phyloP scores from a whole-genome alignment of 805 yeast species.

The Schwanniomyces pseudopolymorphus region DNA sequence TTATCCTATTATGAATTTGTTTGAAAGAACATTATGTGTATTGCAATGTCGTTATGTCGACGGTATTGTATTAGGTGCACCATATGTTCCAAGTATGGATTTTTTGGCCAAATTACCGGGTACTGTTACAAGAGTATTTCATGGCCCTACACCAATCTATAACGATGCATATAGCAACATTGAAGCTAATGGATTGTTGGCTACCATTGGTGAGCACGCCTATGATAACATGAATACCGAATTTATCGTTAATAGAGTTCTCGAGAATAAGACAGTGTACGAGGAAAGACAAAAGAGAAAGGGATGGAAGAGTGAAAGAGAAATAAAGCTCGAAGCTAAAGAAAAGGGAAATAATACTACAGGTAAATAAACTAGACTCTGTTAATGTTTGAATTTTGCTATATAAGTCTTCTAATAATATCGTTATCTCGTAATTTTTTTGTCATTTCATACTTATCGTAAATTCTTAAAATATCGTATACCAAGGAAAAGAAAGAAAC shows the following conservation, averaged over 20 bases:
- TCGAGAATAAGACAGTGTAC: constrained; percentile 64
- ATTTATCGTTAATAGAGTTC: constrained; percentile 73
- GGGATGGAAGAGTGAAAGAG: constrained; percentile 70
- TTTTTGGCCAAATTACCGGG: constrained; percentile 44
- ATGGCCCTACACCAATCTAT: constrained; percentile 54
- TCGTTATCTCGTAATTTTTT: neutral
- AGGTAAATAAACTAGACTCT: neutral
- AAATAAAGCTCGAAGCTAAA: constrained; percentile 26
- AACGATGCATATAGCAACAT: constrained; percentile 37
- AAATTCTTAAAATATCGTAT: neutral
- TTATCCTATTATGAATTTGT: constrained; percentile 82
- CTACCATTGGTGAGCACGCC: constrained; percentile 50
- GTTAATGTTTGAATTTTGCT: neutral
- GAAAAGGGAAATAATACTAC: neutral
- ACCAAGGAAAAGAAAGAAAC: neutral
- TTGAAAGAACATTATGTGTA: constrained; percentile 84
- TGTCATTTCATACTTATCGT: neutral
- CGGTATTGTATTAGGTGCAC: constrained; percentile 72
- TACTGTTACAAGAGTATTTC: constrained; percentile 43
- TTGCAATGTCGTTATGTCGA: constrained; percentile 85
- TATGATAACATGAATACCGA: constrained; percentile 66
- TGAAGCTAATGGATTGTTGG: constrained; percentile 32
- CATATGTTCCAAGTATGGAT: constrained; percentile 44
- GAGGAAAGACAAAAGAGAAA: constrained; percentile 86
- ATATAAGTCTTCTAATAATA: neutral